These are phyloP conservation scores for Dictyostelium capitatum DNA, from an alignment of 78 protist species.

Conservation along the genomic window DNA sequence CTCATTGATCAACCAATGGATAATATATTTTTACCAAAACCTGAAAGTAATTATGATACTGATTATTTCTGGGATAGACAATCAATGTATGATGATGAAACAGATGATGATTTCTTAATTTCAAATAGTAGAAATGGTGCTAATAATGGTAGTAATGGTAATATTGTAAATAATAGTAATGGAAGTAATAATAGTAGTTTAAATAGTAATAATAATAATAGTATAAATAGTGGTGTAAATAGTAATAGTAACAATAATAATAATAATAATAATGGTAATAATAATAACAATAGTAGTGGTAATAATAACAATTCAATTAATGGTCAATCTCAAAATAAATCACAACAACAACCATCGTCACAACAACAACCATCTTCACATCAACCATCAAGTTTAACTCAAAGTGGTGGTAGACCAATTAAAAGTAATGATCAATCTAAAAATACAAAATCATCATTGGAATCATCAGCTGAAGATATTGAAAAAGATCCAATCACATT, in stretches of 20 bases:
- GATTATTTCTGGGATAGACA: constrained; percentile 81
- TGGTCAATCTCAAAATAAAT: neutral
- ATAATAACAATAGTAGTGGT: neutral
- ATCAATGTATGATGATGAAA: constrained; percentile 45
- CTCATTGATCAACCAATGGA: constrained; percentile 55
- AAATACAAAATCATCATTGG: neutral
- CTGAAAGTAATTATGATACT: constrained; percentile 73
- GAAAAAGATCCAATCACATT: constrained; percentile 56
- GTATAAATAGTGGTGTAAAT: neutral
- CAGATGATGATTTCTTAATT: constrained; percentile 28
- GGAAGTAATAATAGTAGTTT: neutral
- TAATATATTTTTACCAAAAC: constrained; percentile 82
- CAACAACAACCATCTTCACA: neutral
- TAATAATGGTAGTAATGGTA: neutral
- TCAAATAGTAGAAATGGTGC: neutral
- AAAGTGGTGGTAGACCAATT: constrained; percentile 10
- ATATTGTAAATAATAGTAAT: neutral
- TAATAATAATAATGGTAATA: neutral
- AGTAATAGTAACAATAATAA: neutral
- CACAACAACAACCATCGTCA: neutral
- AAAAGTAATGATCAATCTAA: constrained; percentile 18
- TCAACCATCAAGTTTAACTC: neutral
- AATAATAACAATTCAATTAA: neutral
- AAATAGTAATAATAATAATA: neutral
- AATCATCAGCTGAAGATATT: constrained; percentile 50